Evolutionary conservation across 2,329 filamentous ascomycete genomes (phyloP).

Genomic region (Diaporthe ilicicola): DNA sequence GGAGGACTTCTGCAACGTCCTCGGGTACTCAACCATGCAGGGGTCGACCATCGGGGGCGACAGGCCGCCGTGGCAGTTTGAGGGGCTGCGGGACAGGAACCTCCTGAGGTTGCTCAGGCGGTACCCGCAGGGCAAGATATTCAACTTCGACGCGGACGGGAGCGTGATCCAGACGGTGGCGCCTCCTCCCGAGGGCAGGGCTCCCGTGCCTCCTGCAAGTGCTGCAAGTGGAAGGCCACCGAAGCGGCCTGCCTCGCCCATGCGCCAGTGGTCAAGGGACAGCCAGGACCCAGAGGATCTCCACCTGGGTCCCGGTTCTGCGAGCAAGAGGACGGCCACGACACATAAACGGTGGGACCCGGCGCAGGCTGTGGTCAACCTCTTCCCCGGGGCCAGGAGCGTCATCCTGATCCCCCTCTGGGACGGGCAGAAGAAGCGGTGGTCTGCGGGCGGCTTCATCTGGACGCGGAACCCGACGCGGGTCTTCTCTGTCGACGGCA

Average conservation of each 20-base stretch:
- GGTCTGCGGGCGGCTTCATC: slow-evolving; percentile 58
- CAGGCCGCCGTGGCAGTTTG: slow-evolving; percentile 27
- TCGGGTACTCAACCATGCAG: slow-evolving; percentile 49
- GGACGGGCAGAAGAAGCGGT: slow-evolving; percentile 49
- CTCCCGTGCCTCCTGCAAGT: background rate
- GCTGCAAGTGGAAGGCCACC: background rate
- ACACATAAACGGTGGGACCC: background rate
- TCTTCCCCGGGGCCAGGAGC: slow-evolving; percentile 54
- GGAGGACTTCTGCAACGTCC: slow-evolving; percentile 41
- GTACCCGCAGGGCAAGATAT: slow-evolving; percentile 56
- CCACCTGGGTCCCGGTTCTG: background rate
- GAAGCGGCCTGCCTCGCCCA: slow-evolving; percentile 7
- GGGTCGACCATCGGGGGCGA: slow-evolving; percentile 45
- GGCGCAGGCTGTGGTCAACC: slow-evolving; percentile 42
- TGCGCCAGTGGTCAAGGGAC: slow-evolving; percentile 13
- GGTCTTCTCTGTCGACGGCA: slow-evolving; percentile 54
- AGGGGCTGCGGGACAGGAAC: slow-evolving; percentile 47
- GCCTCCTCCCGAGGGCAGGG: slow-evolving; percentile 39
- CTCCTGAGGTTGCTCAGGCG: slow-evolving; percentile 51
- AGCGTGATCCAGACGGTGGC: slow-evolving; percentile 18
- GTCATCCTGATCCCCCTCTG: slow-evolving; percentile 58
- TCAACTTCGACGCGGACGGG: slow-evolving; percentile 52
- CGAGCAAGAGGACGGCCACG: background rate
- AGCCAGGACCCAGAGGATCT: slow-evolving; percentile 8
- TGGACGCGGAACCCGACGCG: slow-evolving; percentile 55